phyloP scores from a whole-genome alignment of 805 yeast genomes.

The Lipomyces lipofer region DNA sequence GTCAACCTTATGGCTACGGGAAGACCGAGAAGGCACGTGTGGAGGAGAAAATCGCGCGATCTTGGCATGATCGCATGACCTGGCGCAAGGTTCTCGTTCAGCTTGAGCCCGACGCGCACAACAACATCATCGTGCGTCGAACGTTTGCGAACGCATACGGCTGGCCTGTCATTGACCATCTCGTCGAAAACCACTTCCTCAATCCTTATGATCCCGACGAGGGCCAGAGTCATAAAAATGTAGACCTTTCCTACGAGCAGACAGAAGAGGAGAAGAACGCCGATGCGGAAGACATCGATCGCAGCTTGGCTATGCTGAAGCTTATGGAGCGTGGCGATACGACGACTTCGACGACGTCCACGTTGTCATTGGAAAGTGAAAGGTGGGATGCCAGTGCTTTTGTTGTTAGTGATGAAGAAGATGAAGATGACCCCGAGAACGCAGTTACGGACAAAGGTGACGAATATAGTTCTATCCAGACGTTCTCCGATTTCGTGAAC shows the following conservation, averaged over 20 bases:
- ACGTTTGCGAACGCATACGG: conserved; percentile 92
- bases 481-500: conserved; percentile 2
- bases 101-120: conserved; percentile 90
- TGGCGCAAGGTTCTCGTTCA: conserved; percentile 93
- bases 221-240: not conserved
- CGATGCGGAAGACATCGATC: not conserved
- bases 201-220: conserved; percentile 31
- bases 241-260: not conserved
- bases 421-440: conserved; percentile 4
- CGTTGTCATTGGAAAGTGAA: conserved; percentile 8
- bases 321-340: not conserved
- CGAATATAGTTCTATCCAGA: conserved; percentile 8
- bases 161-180: conserved; percentile 86
- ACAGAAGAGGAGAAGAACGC: not conserved
- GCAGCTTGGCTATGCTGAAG: not conserved
- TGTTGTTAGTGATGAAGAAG: conserved; percentile 19
- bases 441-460: not conserved
- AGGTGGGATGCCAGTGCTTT: conserved; percentile 23
- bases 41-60: conserved; percentile 83
- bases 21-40: conserved; percentile 42
- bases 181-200: conserved; percentile 65
- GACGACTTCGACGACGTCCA: not conserved
- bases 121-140: conserved; percentile 85
- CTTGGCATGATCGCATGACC: conserved; percentile 77
- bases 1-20: too few relatives aligned